These are phyloP conservation scores for Bruguiera gymnorhiza DNA, from an alignment of 345 rosid species.

Conservation along the genomic window DNA sequence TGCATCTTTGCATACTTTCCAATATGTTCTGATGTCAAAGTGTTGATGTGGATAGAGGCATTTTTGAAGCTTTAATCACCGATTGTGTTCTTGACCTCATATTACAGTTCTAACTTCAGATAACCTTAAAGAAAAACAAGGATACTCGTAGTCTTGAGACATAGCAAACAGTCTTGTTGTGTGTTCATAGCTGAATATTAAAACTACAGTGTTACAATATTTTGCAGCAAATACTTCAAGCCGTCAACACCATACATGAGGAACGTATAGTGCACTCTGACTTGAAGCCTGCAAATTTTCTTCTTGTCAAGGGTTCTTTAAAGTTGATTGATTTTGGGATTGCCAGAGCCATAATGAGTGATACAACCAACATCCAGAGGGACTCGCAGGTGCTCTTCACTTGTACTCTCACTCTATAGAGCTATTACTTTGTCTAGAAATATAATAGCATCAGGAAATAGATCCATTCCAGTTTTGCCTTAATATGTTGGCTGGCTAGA, in stretches of 20 bases:
- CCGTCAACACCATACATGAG: slow-evolving; percentile 94
- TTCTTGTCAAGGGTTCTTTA: slow-evolving; percentile 86
- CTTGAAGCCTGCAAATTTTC: slow-evolving; percentile 97
- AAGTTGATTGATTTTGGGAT: slow-evolving; percentile 99
- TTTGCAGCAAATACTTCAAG: slow-evolving; percentile 92
- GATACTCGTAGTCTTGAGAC: not conserved
- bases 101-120: not conserved
- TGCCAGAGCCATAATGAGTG: slow-evolving; percentile 93
- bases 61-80: too few species aligned
- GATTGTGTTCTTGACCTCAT: not conserved
- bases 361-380: slow-evolving; percentile 92
- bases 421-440: not conserved
- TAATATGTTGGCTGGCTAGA: too few species aligned
- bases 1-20: not conserved
- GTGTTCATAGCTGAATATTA: slow-evolving; percentile 10
- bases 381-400: slow-evolving; percentile 75
- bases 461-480: too few species aligned
- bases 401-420: not conserved
- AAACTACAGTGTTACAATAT: slow-evolving; percentile 17
- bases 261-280: slow-evolving; percentile 97
- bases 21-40: not conserved
- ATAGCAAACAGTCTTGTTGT: too few species aligned
- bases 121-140: not conserved
- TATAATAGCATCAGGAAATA: not conserved
- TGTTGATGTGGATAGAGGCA: not conserved